Conservation (phyloP, 768 basidiomycete genomes). For the Macrocybe gigantea region DNA sequence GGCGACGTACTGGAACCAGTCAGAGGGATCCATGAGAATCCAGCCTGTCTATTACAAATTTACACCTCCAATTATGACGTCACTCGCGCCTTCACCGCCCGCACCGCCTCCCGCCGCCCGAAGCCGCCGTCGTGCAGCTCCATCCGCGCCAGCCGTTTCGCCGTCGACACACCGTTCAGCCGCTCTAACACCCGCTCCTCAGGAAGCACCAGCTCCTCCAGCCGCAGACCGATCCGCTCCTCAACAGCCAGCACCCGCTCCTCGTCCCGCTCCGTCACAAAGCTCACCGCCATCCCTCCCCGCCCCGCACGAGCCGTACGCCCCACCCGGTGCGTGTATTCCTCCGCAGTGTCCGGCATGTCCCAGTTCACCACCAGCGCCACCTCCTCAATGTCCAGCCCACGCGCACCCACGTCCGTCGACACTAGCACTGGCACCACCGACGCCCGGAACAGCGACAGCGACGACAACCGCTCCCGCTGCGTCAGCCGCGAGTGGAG, state of each 20-base stretch:
- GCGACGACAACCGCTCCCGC: slow-evolving; percentile 75
- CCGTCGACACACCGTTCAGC: slow-evolving; percentile 85
- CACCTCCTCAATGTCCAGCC: slow-evolving; percentile 94
- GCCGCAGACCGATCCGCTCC: slow-evolving; percentile 71
- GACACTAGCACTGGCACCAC: slow-evolving; percentile 89
- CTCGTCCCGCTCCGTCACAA: slow-evolving; percentile 92
- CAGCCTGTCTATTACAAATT: slow-evolving; percentile 4
- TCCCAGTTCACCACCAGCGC: slow-evolving; percentile 98
- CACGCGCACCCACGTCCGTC: slow-evolving; percentile 93
- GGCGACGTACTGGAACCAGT: slow-evolving; percentile 4
- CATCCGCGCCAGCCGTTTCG: slow-evolving; percentile 92
- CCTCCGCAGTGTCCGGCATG: slow-evolving; percentile 82
- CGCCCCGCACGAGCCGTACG: slow-evolving; percentile 87
- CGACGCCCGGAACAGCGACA: slow-evolving; percentile 81
- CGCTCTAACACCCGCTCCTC: slow-evolving; percentile 81
- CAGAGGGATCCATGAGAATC: slow-evolving; percentile 7
- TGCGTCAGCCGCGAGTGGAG: slow-evolving; percentile 94
- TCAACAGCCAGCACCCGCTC: slow-evolving; percentile 80
- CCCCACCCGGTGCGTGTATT: slow-evolving; percentile 95
- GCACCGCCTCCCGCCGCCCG: slow-evolving; percentile 82
- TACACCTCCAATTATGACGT: slow-evolving; percentile 6
- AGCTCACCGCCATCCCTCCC: slow-evolving; percentile 87
- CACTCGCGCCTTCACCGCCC: slow-evolving; percentile 48
- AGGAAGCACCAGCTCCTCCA: slow-evolving; percentile 68
- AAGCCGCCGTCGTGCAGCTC: slow-evolving; percentile 87